These are phyloP conservation scores for Kodamaea ohmeri DNA, from an alignment of 1,139 yeast species.

Conservation along the genomic window DNA sequence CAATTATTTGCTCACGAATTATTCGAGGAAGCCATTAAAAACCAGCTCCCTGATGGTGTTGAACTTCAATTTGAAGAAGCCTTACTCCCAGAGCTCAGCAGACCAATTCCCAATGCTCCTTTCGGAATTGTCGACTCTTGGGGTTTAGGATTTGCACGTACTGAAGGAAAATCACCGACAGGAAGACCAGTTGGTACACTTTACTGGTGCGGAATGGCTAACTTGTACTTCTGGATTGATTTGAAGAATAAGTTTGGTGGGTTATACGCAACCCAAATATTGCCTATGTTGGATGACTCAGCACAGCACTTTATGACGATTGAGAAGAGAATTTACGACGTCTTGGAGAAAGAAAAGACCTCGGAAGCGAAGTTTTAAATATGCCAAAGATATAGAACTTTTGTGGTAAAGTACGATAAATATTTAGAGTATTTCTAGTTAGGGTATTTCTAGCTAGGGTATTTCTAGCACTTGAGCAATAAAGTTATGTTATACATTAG, in stretches of 20 bases:
- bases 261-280: constrained; percentile 39
- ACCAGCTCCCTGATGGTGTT: constrained; percentile 34
- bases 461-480: too few species aligned
- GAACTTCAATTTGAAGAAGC: constrained; percentile 8
- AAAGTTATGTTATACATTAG: too few species aligned
- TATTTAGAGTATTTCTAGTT: too few species aligned
- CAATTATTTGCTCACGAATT: constrained; percentile 32
- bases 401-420: too few species aligned
- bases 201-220: constrained; percentile 49
- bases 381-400: too few species aligned
- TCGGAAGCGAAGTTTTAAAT: too few species aligned
- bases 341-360: neutral
- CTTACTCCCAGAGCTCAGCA: constrained; percentile 10
- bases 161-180: constrained; percentile 25
- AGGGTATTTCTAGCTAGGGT: too few species aligned
- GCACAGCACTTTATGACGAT: constrained; percentile 9
- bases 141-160: constrained; percentile 8
- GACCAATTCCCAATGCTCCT: constrained; percentile 7
- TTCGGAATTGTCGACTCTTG: constrained; percentile 9
- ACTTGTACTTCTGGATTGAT: constrained; percentile 48
- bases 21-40: constrained; percentile 30
- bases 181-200: constrained; percentile 42
- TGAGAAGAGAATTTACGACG: constrained; percentile 14
- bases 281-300: constrained; percentile 27
- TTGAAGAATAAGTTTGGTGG: constrained; percentile 42